phyloP scores from a whole-genome alignment of 495 filamentous ascomycete genomes.

The Saxispiralis lemnorum region DNA sequence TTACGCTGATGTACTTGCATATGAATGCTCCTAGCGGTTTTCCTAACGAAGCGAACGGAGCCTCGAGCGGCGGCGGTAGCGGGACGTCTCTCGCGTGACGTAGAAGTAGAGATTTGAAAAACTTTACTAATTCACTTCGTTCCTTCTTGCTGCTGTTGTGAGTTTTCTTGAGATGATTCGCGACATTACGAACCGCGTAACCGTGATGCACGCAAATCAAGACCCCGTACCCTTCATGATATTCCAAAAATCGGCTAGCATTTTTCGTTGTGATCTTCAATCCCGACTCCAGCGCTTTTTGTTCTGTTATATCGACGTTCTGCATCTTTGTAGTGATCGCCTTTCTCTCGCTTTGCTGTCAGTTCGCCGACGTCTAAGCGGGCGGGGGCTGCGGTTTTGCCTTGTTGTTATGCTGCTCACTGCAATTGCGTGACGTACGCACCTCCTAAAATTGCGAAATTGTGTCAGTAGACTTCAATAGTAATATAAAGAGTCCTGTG shows the following conservation, averaged over 20 bases:
- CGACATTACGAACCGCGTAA: neutral
- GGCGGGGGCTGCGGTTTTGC: too few relatives aligned
- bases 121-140: neutral
- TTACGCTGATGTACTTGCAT: neutral
- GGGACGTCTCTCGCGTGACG: neutral
- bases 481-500: too few relatives aligned
- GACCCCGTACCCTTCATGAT: neutral
- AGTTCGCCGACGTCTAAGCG: neutral
- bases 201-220: neutral
- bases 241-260: neutral
- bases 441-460: neutral
- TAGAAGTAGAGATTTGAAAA: neutral
- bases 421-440: neutral
- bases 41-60: neutral
- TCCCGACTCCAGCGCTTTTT: too few relatives aligned
- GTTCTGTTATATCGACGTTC: too few relatives aligned
- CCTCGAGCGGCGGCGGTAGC: neutral
- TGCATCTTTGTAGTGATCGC: too few relatives aligned
- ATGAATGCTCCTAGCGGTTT: neutral
- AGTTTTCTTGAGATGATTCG: neutral
- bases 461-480: too few relatives aligned
- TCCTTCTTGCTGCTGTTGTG: neutral
- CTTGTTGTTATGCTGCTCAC: neutral
- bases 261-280: neutral
- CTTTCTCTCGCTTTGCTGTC: neutral